Conservation (phyloP, 352 stramenopile species). For the Pythium dissimile region DNA sequence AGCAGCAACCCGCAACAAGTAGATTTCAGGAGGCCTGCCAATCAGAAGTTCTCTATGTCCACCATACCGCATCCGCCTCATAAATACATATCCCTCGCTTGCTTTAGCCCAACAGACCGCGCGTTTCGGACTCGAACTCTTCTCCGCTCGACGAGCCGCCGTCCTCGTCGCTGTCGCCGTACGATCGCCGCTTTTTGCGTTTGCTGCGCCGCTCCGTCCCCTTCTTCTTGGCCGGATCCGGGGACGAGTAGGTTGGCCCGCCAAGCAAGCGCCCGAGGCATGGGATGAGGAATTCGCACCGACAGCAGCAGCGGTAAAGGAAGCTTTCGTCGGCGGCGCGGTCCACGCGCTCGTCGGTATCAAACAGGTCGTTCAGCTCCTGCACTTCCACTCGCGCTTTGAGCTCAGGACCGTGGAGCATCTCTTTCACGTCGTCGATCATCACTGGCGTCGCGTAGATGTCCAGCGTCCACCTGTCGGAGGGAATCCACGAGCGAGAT, state of each 20-base stretch:
- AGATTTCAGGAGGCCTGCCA: too few species aligned
- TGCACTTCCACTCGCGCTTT: constrained; percentile 59
- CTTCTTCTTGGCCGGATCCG: constrained; percentile 32
- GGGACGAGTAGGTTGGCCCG: constrained; percentile 64
- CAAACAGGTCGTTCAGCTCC: constrained; percentile 60
- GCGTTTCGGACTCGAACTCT: constrained; percentile 34
- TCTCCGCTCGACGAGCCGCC: constrained; percentile 21
- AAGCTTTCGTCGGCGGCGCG: constrained; percentile 40
- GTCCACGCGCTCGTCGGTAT: constrained; percentile 25
- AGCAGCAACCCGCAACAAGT: too few species aligned
- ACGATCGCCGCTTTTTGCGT: constrained; percentile 28
- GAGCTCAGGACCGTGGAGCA: constrained; percentile 61
- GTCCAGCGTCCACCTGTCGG: constrained; percentile 55
- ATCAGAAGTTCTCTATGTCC: constrained; percentile 1
- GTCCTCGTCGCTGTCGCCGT: constrained; percentile 35
- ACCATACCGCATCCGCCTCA: constrained; percentile 16
- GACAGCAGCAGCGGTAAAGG: constrained; percentile 64
- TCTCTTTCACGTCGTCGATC: constrained; percentile 70
- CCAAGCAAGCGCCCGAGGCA: constrained; percentile 61
- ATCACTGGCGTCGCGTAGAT: constrained; percentile 78
- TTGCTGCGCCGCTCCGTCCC: constrained; percentile 22
- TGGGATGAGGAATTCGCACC: constrained; percentile 71
- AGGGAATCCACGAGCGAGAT: not conserved
- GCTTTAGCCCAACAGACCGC: constrained; percentile 50
- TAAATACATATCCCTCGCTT: constrained; percentile 14